These are phyloP conservation scores for Rosa multiflora DNA, from an alignment of 306 rosid species.

Conservation along the genomic window DNA sequence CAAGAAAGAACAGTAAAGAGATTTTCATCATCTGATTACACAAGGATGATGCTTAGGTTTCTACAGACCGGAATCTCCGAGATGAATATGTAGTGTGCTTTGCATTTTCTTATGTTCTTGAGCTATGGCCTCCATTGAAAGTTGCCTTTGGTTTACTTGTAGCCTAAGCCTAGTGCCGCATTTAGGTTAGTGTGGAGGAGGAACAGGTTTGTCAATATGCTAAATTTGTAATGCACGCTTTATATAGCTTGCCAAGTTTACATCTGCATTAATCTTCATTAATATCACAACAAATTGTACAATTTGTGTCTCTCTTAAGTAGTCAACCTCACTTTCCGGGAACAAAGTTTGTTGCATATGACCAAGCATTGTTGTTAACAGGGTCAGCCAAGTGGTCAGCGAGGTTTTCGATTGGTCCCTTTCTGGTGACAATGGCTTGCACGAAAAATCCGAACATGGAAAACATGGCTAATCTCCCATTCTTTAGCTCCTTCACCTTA, in stretches of 20 bases:
- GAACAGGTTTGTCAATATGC: neutral
- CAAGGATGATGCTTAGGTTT: no score
- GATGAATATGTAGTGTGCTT: neutral
- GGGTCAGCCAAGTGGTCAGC: neutral
- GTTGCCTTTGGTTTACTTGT: no score
- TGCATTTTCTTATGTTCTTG: neutral
- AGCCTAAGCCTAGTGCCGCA: no score
- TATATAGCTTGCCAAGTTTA: no score
- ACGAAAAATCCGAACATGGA: neutral
- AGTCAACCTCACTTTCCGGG: neutral
- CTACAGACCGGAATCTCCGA: no score
- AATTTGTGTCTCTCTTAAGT: neutral
- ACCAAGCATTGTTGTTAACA: slow-evolving; percentile 9
- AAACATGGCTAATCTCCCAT: slow-evolving; percentile 4
- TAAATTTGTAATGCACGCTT: no score
- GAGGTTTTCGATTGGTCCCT: neutral
- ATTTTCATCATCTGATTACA: no score
- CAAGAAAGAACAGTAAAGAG: no score
- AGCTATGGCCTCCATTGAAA: neutral
- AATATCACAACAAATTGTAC: neutral
- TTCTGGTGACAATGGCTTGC: neutral
- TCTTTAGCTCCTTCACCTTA: neutral
- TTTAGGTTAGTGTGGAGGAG: neutral
- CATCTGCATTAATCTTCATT: neutral
- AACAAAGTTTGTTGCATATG: neutral